Conservation (phyloP, 768 basidiomycete species). For the Inosperma sp. region DNA sequence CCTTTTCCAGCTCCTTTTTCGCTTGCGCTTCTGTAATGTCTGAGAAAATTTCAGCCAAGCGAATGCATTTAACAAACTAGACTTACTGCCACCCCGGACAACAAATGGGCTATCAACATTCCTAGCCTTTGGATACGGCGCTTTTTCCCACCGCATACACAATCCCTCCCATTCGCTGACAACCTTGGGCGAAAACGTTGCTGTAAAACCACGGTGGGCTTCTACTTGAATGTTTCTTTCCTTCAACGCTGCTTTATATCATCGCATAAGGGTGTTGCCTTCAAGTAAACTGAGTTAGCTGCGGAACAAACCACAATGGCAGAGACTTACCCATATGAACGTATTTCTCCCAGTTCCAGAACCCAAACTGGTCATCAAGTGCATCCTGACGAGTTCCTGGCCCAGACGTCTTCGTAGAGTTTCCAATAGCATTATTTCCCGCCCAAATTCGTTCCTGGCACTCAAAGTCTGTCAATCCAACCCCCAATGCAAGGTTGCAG, state of each 20-base stretch:
- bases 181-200: background rate
- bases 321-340: constrained; percentile 14
- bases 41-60: no score
- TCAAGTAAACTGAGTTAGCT: no score
- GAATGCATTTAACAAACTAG: no score
- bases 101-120: background rate
- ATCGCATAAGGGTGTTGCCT: background rate
- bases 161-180: constrained; percentile 3
- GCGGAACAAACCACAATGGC: background rate
- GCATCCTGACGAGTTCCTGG: no score
- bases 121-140: constrained; percentile 1
- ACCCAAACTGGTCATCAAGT: no score
- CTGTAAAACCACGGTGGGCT: constrained; percentile 7
- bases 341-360: no score
- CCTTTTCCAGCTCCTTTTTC: no score
- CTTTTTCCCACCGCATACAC: constrained; percentile 3
- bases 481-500: constrained; percentile 27
- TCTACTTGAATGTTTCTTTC: constrained; percentile 8
- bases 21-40: no score
- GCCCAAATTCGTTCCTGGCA: no score
- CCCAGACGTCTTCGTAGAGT: no score
- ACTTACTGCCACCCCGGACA: background rate
- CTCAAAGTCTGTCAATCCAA: constrained; percentile 24
- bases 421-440: no score
- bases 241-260: constrained; percentile 1